phyloP scores from a whole-genome alignment of 805 yeast genomes.

The Lachancea kluyveri region DNA sequence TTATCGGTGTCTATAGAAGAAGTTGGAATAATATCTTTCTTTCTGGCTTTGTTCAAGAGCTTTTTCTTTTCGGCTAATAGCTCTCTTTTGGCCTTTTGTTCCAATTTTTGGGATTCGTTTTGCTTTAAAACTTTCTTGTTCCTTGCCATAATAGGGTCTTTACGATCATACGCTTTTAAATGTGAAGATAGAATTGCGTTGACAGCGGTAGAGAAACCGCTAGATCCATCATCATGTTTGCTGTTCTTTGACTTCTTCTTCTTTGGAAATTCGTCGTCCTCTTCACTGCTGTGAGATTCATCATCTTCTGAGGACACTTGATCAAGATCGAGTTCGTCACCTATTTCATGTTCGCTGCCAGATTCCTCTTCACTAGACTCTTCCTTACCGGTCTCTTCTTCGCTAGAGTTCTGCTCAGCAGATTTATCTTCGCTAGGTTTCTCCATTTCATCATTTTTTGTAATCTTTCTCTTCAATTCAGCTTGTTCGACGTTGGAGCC shows the following conservation, averaged over 20 bases:
- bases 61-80: conserved; percentile 66
- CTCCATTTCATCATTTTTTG: conserved; percentile 1
- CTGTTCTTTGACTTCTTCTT: conserved; percentile 51
- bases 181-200: conserved; percentile 77
- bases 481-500: background rate
- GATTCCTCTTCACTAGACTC: conserved; percentile 13
- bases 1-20: conserved; percentile 45
- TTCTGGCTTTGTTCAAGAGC: conserved; percentile 58
- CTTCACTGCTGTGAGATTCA: conserved; percentile 23
- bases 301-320: conserved; percentile 19
- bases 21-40: conserved; percentile 59
- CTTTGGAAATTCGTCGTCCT: conserved; percentile 37
- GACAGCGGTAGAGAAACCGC: conserved; percentile 74
- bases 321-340: conserved; percentile 16
- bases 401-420: conserved; percentile 9
- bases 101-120: conserved; percentile 75
- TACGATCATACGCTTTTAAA: conserved; percentile 81
- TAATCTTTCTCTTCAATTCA: conserved; percentile 1
- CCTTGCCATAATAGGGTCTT: conserved; percentile 87
- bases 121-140: conserved; percentile 64
- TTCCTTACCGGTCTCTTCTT: conserved; percentile 12
- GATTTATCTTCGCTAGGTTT: conserved; percentile 4
- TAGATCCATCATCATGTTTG: conserved; percentile 63
- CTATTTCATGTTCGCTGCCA: conserved; percentile 13
- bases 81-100: conserved; percentile 71